Evolutionary conservation across 176 grass and related monocot species (phyloP), one percentile per base, ranked within the genome.

Genomic region (Musa schizocarpa): DNA sequence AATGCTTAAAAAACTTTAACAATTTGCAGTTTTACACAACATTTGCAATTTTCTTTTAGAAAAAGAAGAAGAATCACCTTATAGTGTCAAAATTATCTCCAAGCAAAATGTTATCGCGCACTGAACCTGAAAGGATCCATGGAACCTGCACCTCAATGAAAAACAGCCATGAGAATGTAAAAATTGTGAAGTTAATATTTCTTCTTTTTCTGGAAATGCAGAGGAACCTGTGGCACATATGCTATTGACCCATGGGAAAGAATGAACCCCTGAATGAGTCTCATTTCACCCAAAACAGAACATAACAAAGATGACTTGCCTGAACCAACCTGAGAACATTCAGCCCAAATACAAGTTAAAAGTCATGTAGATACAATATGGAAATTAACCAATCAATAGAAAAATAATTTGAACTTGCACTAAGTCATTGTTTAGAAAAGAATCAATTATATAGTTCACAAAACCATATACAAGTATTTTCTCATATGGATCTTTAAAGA

Each of bases 291-390:
- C 53, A 89, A 74, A 74, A 97, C 79, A 68, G 93, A 87, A 73
- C 93, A 88, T 77, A 97, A 76, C 77, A 97, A 90, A 77, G 90
- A 88, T 62, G 93, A 93, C 83, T 97, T 97, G 75, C 93, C 93
- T 73, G 86, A 97, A 83, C 93, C 93, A 82, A 93, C 90, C 93
- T 97, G 79, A 83, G 81, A 76, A 81, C 29, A 50, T 54, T 65
- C 9, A 76, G 26, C 57, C 54, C 25, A 82, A 69, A 24, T 68
- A 11, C 8, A 73, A 49, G 58, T n/a, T 61, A 17, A 73, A 50
- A 49, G 23, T 65, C 8, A 52, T 2, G 52, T 19, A 66, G 54
- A 68, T 71, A 27, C 54, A 68, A 77, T 19, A 63, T 19, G 51
- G 21, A 19, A 62, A 62, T 43, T 43, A 43, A 43, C 34, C 3